Percentiles rank a stretch among this genome's conserved stretches.
Evolutionary conservation across 257 asterid species (phyloP).

Genomic region (Nicotiana attenuata): DNA sequence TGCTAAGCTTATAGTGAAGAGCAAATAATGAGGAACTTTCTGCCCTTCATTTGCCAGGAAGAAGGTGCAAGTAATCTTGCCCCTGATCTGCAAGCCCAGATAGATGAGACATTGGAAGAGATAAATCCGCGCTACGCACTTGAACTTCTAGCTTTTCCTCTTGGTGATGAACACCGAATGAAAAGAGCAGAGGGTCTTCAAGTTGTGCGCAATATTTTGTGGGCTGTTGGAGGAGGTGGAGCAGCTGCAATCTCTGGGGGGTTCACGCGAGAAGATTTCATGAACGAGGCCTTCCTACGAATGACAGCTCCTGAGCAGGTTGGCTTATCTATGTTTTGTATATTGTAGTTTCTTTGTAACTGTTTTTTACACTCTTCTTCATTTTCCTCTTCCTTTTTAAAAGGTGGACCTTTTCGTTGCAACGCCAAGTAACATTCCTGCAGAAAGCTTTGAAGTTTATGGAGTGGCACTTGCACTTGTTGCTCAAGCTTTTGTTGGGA

Average conservation of each 20-base stretch:
- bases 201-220: constrained; percentile 84
- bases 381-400: constrained; percentile 8
- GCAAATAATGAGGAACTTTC: constrained; percentile 2
- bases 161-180: constrained; percentile 56
- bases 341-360: not conserved
- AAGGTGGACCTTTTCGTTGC: constrained; percentile 94
- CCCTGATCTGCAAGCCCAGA: constrained; percentile 84
- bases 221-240: constrained; percentile 99
- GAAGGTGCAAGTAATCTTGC: constrained; percentile 98
- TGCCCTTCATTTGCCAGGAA: constrained; percentile 44
- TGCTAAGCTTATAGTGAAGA: not conserved
- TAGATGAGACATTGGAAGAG: constrained; percentile 91
- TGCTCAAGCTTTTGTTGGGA: constrained; percentile 81
- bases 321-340: not conserved
- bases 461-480: constrained; percentile 97
- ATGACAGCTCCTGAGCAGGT: constrained; percentile 99
- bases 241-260: constrained; percentile 95
- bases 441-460: constrained; percentile 95
- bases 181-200: constrained; percentile 87
- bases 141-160: constrained; percentile 84
- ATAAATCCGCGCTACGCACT: constrained; percentile 75
- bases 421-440: constrained; percentile 94
- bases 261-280: constrained; percentile 91
- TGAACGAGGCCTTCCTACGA: constrained; percentile 76
- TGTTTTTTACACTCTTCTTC: not conserved